Evolutionary conservation across 495 filamentous ascomycete genomes (phyloP), one percentile per base, ranked within the genome.

Genomic region (Cudoniella acicularis): DNA sequence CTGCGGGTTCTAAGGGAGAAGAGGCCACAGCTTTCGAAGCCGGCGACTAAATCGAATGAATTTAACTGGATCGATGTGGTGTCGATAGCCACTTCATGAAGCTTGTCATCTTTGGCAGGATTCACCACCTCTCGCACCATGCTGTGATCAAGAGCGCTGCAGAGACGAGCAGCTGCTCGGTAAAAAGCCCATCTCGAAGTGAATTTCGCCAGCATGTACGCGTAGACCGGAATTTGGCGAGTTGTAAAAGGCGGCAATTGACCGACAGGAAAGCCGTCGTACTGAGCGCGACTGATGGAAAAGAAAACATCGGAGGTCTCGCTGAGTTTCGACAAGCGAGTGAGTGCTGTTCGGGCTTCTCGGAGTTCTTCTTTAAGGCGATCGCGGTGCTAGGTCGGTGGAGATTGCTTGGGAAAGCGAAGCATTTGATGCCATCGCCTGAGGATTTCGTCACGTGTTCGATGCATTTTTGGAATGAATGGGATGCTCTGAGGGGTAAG

Each of bases 271-370:
- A 69, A 73, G 2, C 74, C 75, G 63, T 77, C 73, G 54, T 67
- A 65, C 36, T 59, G 66, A 55, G 78, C 79, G 60, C 77, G 72
- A 70, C 67, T 78, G 22, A 76, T 69, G 23, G 71, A 70, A 61
- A 80, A 82, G 53, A 79, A 73, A n/a, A 82, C 75, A 54, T 81
- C 79, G 1, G 78, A 73, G n/a, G 71, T 70, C 64, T 81, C 79
- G 67, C 77, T 81, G 36, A 82, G 64, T 64, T 72, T 76, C 60
- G 71, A 58, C 42, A 65, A 65, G 10, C 46, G 54, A 17, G 68
- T 75, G 0, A 59, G 64, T 57, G 78, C 77, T 0, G 61, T 55
- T 20, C 65, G 68, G 23, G 62, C 65, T 59, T 82, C 79, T 16
- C 47, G 59, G 10, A 76, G 64, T 63, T 82, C 79, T 55, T 78